These are phyloP conservation scores for Ceratobasidium sp. DNA, from an alignment of 1,284 basidiomycete species.

Conservation along the genomic window DNA sequence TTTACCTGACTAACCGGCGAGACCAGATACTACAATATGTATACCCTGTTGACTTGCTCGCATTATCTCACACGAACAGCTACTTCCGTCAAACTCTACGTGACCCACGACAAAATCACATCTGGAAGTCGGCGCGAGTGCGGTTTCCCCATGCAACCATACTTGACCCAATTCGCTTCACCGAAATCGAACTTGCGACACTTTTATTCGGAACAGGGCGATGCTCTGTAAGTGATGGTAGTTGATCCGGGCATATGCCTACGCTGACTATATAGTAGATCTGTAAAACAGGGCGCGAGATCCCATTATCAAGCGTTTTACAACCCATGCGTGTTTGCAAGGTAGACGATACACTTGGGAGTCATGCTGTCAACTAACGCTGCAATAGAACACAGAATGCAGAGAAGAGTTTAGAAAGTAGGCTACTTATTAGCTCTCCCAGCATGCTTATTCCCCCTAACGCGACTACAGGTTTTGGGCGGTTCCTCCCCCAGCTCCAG, in stretches of 20 bases:
- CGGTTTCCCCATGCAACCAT: constrained; percentile 30
- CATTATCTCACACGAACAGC: constrained; percentile 4
- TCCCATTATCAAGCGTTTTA: constrained; percentile 1
- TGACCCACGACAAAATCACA: constrained; percentile 16
- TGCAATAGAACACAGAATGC: constrained; percentile 4
- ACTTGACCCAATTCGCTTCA: constrained; percentile 34
- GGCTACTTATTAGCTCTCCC: background rate
- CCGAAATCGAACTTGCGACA: constrained; percentile 25
- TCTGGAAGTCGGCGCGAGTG: constrained; percentile 28
- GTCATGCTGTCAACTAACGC: background rate
- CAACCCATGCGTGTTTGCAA: constrained; percentile 20
- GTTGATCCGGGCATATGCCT: background rate
- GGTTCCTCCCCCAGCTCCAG: background rate
- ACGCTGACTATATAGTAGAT: constrained; percentile 15
- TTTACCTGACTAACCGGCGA: background rate
- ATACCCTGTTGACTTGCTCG: constrained; percentile 15
- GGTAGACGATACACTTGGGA: background rate
- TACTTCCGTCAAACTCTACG: constrained; percentile 20
- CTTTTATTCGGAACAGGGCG: constrained; percentile 20
- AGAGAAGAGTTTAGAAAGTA: constrained; percentile 7
- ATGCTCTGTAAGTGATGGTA: constrained; percentile 22
- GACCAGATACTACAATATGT: constrained; percentile 36
- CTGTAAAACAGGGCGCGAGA: constrained; percentile 7
- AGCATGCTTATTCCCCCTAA: background rate
- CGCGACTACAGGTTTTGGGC: constrained; percentile 2